These are phyloP conservation scores for Haplographium delicatum DNA, from an alignment of 495 filamentous ascomycete species.

Conservation along the genomic window DNA sequence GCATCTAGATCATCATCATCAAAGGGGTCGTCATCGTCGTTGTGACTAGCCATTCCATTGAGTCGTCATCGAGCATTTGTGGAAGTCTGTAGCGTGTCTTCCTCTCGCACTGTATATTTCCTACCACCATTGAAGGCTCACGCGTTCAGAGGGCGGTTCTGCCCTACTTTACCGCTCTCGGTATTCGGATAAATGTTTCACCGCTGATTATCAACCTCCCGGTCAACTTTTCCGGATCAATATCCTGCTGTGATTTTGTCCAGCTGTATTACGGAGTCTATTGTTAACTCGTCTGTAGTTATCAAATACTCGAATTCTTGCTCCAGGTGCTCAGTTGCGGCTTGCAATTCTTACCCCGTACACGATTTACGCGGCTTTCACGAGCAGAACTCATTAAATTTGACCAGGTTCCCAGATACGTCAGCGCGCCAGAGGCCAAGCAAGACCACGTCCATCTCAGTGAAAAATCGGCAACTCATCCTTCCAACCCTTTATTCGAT, in stretches of 20 bases:
- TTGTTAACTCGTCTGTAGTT: not conserved
- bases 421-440: too few species aligned
- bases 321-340: not conserved
- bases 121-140: too few species aligned
- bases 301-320: not conserved
- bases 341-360: too few species aligned
- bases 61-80: constrained; percentile 35
- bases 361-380: constrained; percentile 19
- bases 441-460: not conserved
- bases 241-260: not conserved
- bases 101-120: too few species aligned
- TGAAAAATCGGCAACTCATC: not conserved
- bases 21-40: constrained; percentile 49
- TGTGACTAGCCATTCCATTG: constrained; percentile 52
- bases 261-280: too few species aligned
- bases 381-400: constrained; percentile 11
- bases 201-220: not conserved
- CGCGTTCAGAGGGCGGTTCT: too few species aligned
- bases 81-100: too few species aligned
- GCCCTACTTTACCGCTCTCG: not conserved
- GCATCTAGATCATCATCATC: constrained; percentile 59
- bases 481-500: not conserved
- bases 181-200: not conserved
- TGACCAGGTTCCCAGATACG: constrained; percentile 11
- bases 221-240: not conserved